Conservation (phyloP, 176 grass and related monocot genomes). For the Melocanna baccifera region DNA sequence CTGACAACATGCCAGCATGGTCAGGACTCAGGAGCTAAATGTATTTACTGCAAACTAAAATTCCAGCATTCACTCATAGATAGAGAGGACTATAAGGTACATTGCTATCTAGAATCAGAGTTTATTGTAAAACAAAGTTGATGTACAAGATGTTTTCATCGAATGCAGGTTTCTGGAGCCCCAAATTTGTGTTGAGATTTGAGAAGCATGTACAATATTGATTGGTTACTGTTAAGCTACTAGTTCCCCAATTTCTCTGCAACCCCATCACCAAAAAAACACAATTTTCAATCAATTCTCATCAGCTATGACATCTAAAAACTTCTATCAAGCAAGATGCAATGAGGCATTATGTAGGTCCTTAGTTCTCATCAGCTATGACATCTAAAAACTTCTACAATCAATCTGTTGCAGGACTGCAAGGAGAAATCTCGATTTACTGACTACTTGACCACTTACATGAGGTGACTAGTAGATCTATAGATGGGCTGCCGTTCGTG, state of each 20-base stretch:
- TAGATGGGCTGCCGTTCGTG: no score
- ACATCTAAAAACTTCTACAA: no score
- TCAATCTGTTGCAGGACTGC: no score
- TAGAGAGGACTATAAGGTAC: background rate
- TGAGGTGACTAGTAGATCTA: no score
- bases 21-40: background rate
- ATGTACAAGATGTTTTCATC: conserved; percentile 34
- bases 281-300: conserved; percentile 9
- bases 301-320: conserved; percentile 39
- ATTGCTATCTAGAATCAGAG: conserved; percentile 27
- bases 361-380: no score
- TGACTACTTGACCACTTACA: no score
- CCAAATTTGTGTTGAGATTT: conserved; percentile 28
- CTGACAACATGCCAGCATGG: background rate
- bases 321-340: conserved; percentile 37
- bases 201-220: conserved; percentile 34
- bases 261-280: conserved; percentile 24
- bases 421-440: no score
- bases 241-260: conserved; percentile 20
- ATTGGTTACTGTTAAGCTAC: conserved; percentile 25
- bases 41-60: background rate
- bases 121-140: conserved; percentile 6
- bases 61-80: background rate
- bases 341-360: conserved; percentile 5
- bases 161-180: conserved; percentile 33